Evolutionary conservation across 257 asterid genomes (phyloP), one percentile per base, ranked within the genome.

Genomic region (Nyctanthes arbortristis): DNA sequence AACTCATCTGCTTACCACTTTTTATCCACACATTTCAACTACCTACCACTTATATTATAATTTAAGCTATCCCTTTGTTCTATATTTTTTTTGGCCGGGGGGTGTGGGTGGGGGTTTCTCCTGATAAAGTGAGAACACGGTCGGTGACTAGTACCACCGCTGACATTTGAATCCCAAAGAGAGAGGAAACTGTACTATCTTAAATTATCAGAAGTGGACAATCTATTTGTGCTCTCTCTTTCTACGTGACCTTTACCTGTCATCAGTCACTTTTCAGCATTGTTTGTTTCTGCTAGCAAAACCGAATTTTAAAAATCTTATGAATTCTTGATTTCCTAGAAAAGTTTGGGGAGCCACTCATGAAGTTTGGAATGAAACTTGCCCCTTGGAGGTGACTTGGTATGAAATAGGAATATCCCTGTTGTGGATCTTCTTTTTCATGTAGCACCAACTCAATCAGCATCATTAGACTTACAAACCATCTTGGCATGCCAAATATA

Each of bases 241-340:
- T 3, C 18, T 14, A 14, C 16, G 8, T 14, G 4, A 43, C 7
- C 28, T 20, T 20, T 49, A 20, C 25, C 13, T 20, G 4, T 18
- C 24, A 20, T 49, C 13, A 0, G 13, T 49, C 20, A 13, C 20
- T 49, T 47, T 49, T 49, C 57, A 49, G 28, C 54, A 49, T 56
- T 55, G n/a, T 56, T 20, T 63, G 45, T 28, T 7, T 45, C 25
- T 39, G 33, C 34, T 65, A 56, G 60, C 63, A 36, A 77, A 66
- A 32, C 37, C 39, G 45, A 4, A 18, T 18, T 22, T 24, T 55
- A 33, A n/a, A n/a, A 20, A 18, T 49, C 57, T 49, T 49, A 49
- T 20, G 25, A 49, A 20, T 5, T 49, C n/a, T 49, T 20, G 25
- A 49, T 49, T 47, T 47, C 56, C 56, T 4, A 14, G 55, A 45